Percentiles rank a stretch among this genome's conserved stretches.
phyloP scores from a whole-genome alignment of 768 basidiomycete species.

The Dacryopinax primogenitus region DNA sequence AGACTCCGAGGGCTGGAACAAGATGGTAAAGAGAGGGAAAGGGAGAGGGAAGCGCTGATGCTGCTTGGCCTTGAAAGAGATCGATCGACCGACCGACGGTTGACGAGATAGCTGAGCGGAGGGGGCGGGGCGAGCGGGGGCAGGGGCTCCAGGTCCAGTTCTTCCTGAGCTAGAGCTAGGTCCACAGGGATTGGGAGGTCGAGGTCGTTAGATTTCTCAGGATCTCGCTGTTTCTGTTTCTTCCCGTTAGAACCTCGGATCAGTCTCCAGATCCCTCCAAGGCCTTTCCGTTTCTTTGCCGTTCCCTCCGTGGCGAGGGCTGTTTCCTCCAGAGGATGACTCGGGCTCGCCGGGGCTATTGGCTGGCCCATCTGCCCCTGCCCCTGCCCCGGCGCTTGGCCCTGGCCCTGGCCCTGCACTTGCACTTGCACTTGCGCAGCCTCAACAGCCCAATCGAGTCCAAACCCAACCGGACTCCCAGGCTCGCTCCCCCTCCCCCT shows the following conservation, averaged over 20 bases:
- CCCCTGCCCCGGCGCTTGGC: neutral
- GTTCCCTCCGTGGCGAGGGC: neutral
- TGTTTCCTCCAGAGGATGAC: no score
- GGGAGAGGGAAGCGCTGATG: neutral
- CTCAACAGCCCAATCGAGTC: neutral
- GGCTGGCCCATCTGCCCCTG: neutral
- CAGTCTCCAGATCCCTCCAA: constrained; percentile 70
- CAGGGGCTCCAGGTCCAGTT: neutral
- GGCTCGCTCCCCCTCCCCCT: no score
- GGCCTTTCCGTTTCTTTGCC: constrained; percentile 48
- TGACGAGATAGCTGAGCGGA: constrained; percentile 74
- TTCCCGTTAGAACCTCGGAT: no score
- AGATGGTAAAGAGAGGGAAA: neutral
- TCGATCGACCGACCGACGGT: constrained; percentile 17
- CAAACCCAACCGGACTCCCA: no score
- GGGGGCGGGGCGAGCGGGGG: constrained; percentile 77
- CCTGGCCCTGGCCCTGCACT: neutral
- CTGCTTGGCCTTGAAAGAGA: no score
- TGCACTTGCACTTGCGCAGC: neutral
- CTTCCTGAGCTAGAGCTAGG: no score
- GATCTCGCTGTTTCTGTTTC: no score
- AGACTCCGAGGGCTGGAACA: neutral
- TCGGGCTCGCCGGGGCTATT: no score
- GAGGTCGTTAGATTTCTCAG: no score
- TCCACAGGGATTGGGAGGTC: no score